Evolutionary conservation across 1,284 basidiomycete genomes (phyloP), one percentile per base, ranked within the genome.

Genomic region (Ganoderma meredithae): DNA sequence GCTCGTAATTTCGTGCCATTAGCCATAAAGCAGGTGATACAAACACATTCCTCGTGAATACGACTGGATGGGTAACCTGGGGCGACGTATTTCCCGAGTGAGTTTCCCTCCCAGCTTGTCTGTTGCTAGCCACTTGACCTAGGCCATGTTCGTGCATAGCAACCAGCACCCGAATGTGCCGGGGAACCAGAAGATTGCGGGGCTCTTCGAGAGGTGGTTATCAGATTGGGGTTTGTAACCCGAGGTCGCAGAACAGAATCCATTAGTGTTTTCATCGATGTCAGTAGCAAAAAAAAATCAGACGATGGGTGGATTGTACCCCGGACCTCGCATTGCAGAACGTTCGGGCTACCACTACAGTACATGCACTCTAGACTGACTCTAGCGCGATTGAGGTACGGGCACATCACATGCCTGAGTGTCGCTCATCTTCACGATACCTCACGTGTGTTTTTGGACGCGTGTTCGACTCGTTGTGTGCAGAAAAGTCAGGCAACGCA

Each of bases 11-110:
- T 4, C 25, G 15, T 22, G 27, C 3, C 60, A 33, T 22, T 62
- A 80, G 79, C 63, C 74, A 84, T 76, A 63, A 78, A 71, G 64
- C 76, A 1, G 86, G 85, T 8, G 87, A 88, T 71, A 74, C 79
- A 60, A 81, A 85, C 69, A 80, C 86, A 12, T 86, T 84, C 76
- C 79, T 88, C 0, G 86, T 88, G 31, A 81, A 89, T 72, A 86
- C 87, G 2, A 88, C 86, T 0, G 86, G 86, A 5, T 90, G 86
- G 86, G 83, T 88, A 17, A 80, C 80, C 0, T 86, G 74, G 65
- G 83, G 76, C 0, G 86, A 88, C 70, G 85, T 89, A 15, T 87
- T 83, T 75, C 83, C 85, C 1, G 83, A 82, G 83, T 84, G 72
- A 67, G 82, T 76, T 13, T 17, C 27, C 62, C 19, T 19, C n/a